Base-by-base conservation (phyloP, 1,284 basidiomycete genomes). In the Trichosporon asahii region DNA sequence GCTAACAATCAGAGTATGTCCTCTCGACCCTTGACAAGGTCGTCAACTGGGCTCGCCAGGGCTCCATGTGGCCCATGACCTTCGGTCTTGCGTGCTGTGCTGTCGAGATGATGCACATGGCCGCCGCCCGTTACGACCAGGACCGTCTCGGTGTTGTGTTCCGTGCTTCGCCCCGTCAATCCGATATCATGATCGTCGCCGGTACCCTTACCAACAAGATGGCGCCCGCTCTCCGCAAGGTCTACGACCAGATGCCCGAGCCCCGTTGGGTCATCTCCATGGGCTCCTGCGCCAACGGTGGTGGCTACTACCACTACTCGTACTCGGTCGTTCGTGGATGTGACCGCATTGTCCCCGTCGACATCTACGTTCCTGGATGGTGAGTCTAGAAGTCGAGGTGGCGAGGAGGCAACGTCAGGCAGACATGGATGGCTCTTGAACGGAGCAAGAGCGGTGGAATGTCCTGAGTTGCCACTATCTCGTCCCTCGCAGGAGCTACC, bases 41-140 rank as follows among this genome's bases (percentile, higher is more conserved):
- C 57, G 92, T 91, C 78, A 99, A 99, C 84, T 99, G 96, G 96
- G 95, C 91, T 15, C 88, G 96, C 70, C 95, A 98, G 85, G 91
- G 96, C 69, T 97, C 94, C 35, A 96, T 98, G 90, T 99, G 97
- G 97, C 97, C 97, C 57, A 97, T 99, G 95, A 98, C 95, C 64
- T 98, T 84, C 91, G 94, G 94, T 85, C 89, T 99, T 68, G 96
- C 97, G 3, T 99, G 96, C 85, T 99, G 96, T 84, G 97, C 96
- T 68, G 95, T 99, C 60, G 96, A 99, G 86, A 96, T 96, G 93
- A 96, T 96, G 94, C 83, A 84, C 79, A 81, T 82, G 92, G 97
- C 97, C 67, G 95, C 96, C 55, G 94, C 97, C 15, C 90, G 97
- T 73, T 99, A 99, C 84, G 97, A 99, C 84, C 97, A 99, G 85